Percentiles rank a stretch among this genome's conserved stretches.
These are phyloP conservation scores for Colletotrichum karsti DNA, from an alignment of 2,329 filamentous ascomycete genomes.

Conservation along the genomic window DNA sequence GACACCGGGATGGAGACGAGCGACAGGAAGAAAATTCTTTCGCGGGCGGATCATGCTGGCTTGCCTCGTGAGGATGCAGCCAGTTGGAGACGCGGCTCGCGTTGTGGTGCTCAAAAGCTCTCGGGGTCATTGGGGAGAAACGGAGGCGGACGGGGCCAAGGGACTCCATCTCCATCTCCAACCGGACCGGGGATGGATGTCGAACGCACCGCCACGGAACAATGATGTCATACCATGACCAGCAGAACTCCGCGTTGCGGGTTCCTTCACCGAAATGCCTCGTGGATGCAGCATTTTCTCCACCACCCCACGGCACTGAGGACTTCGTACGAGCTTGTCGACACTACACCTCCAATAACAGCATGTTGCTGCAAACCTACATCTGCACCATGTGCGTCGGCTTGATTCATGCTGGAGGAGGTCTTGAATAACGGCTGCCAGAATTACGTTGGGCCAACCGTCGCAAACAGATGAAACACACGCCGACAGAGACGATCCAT, in stretches of 20 bases:
- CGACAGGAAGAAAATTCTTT: neutral
- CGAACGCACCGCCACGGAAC: constrained; percentile 17
- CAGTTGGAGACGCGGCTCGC: neutral
- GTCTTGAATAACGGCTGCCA: neutral
- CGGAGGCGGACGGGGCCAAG: neutral
- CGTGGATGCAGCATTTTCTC: constrained; percentile 1
- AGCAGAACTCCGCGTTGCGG: neutral
- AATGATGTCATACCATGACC: constrained; percentile 23
- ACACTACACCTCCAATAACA: neutral
- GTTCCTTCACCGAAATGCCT: constrained; percentile 13
- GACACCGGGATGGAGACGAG: constrained; percentile 13
- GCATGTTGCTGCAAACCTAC: neutral
- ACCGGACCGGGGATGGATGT: constrained; percentile 17
- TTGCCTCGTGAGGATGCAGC: neutral
- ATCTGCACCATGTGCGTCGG: neutral
- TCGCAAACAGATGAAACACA: constrained; percentile 9
- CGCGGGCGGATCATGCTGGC: neutral
- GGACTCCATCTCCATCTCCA: neutral
- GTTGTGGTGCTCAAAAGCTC: neutral
- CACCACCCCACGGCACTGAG: constrained; percentile 8
- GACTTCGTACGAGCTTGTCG: neutral
- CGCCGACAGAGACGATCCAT: constrained; percentile 2
- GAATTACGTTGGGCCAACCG: neutral
- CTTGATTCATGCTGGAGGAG: neutral
- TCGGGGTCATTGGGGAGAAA: neutral